These are phyloP conservation scores for Cryptosporidium parvum DNA, from an alignment of 169 alveolate species.

Conservation along the genomic window DNA sequence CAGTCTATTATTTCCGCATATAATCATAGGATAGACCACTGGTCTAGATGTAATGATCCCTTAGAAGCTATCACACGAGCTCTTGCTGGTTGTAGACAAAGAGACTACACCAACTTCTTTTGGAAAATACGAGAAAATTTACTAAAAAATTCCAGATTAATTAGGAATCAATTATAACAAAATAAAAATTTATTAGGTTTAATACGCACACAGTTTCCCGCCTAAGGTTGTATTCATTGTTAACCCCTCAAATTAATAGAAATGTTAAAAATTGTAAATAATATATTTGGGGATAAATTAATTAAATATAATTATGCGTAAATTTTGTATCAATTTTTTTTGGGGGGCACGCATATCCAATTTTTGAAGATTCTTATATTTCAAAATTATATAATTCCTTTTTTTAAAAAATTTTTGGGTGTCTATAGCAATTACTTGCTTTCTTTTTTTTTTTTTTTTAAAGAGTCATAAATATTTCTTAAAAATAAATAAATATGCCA, in stretches of 20 bases:
- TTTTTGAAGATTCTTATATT: too few relatives aligned
- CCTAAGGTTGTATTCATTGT: not conserved
- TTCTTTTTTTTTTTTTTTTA: not conserved
- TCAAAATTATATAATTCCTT: too few relatives aligned
- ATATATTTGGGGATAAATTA: not conserved
- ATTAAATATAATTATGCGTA: too few relatives aligned
- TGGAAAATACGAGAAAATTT: slow-evolving; percentile 70
- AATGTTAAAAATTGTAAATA: too few relatives aligned
- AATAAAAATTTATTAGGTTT: not conserved
- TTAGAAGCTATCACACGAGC: slow-evolving; percentile 73
- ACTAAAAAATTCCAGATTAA: slow-evolving; percentile 48
- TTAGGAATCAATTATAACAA: slow-evolving; percentile 13
- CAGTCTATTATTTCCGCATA: slow-evolving; percentile 62
- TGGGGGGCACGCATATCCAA: not conserved
- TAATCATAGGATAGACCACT: slow-evolving; percentile 73
- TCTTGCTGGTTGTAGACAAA: slow-evolving; percentile 75
- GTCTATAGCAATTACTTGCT: too few relatives aligned
- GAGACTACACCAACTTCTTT: slow-evolving; percentile 69
- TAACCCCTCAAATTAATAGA: not conserved
- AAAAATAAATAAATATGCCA: not conserved
- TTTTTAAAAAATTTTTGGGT: too few relatives aligned
- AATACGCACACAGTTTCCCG: not conserved
- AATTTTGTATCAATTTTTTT: too few relatives aligned
- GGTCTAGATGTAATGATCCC: slow-evolving; percentile 76
- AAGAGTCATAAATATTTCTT: too few relatives aligned